These are phyloP conservation scores for Orbilia blumenaviensis DNA, from an alignment of 2,329 filamentous ascomycete species.

Conservation along the genomic window DNA sequence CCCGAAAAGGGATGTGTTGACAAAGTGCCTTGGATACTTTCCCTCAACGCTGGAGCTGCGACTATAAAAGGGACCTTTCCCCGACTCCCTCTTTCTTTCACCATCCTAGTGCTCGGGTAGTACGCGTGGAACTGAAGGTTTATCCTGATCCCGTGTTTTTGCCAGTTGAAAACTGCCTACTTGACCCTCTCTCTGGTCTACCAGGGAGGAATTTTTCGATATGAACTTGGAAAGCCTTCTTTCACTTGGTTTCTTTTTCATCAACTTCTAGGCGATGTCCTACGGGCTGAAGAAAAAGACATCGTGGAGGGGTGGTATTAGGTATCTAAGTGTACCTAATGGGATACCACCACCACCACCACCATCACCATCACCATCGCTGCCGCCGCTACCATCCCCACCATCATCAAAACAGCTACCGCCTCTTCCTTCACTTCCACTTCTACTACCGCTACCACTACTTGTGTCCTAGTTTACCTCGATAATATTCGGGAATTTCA, in stretches of 20 bases:
- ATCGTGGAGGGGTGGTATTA: not conserved
- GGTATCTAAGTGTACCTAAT: too few relatives aligned
- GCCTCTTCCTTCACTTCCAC: too few relatives aligned
- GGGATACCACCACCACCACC: too few relatives aligned
- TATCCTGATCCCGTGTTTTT: slow-evolving; percentile 43
- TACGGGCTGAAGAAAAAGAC: slow-evolving; percentile 28
- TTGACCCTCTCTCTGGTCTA: slow-evolving; percentile 5
- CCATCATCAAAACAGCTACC: too few relatives aligned
- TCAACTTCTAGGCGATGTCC: slow-evolving; percentile 25
- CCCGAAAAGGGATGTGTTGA: not conserved
- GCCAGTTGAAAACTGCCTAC: slow-evolving; percentile 42
- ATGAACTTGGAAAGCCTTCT: not conserved
- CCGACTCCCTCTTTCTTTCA: not conserved
- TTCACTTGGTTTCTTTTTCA: slow-evolving; percentile 18
- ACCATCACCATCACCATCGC: too few relatives aligned
- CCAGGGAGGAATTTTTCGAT: slow-evolving; percentile 28
- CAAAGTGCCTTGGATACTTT: not conserved
- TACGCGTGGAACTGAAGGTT: slow-evolving; percentile 42
- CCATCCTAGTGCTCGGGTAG: slow-evolving; percentile 32
- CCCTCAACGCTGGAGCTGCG: not conserved
- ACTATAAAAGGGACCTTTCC: slow-evolving; percentile 29
- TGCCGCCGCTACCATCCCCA: too few relatives aligned
- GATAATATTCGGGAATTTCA: too few relatives aligned
- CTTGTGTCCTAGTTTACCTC: too few relatives aligned
- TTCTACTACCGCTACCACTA: too few relatives aligned